Evolutionary conservation across 2,329 filamentous ascomycete genomes (phyloP).

Genomic region (Aschersonia sp.): DNA sequence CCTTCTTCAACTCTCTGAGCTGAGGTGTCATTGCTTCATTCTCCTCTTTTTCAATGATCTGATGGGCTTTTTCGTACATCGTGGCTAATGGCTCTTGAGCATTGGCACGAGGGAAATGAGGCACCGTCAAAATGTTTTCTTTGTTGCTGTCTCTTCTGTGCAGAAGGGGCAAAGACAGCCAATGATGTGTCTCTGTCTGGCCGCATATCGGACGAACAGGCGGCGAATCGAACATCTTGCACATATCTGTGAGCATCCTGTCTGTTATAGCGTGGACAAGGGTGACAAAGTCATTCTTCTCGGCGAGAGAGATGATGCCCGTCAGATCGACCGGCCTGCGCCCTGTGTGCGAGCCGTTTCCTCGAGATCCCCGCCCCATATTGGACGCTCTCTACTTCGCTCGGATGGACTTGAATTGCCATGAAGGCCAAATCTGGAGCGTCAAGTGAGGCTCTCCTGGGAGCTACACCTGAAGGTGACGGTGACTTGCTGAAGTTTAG

Average conservation of each 20-base stretch:
- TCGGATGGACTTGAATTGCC: neutral
- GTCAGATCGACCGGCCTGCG: constrained; percentile 37
- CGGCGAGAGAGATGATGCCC: constrained; percentile 28
- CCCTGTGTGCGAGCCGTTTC: constrained; percentile 15
- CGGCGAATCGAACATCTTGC: constrained; percentile 35
- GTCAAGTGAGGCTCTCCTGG: neutral
- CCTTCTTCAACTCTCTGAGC: constrained; percentile 53
- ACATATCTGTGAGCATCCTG: constrained; percentile 37
- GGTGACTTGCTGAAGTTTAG: neutral
- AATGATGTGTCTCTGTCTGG: constrained; percentile 17
- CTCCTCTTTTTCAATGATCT: constrained; percentile 17
- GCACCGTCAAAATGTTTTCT: constrained; percentile 6
- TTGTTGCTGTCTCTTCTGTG: constrained; percentile 9
- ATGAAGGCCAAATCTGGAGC: neutral
- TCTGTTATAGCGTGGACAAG: constrained; percentile 39
- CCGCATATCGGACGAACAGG: constrained; percentile 16
- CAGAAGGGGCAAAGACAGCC: constrained; percentile 19
- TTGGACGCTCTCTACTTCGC: constrained; percentile 1
- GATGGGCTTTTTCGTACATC: constrained; percentile 12
- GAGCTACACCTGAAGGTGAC: too few relatives aligned
- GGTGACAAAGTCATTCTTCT: constrained; percentile 36
- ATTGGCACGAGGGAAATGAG: constrained; percentile 3
- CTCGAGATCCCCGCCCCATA: constrained; percentile 26
- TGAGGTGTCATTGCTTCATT: constrained; percentile 23
- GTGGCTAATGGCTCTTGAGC: constrained; percentile 5